Conservation (phyloP, 2,329 filamentous ascomycete genomes). For the Pezicula rhizophila region DNA sequence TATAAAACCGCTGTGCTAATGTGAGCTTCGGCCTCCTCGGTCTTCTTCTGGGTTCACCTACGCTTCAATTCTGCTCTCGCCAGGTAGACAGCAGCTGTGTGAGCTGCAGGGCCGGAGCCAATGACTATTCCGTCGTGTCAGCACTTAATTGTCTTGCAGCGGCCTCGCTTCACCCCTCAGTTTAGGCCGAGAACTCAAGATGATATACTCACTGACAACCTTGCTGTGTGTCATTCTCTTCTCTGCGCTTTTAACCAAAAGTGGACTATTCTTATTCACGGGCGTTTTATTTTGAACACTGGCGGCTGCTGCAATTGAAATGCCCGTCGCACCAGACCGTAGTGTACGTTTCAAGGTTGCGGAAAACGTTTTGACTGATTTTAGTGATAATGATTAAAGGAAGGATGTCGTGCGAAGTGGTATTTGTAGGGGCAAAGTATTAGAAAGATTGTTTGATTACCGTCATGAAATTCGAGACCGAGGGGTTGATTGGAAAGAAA, state of each 20-base stretch:
- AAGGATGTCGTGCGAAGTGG: background rate
- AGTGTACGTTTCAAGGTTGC: constrained; percentile 71
- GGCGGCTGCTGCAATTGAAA: constrained; percentile 66
- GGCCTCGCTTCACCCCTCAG: background rate
- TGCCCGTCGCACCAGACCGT: constrained; percentile 65
- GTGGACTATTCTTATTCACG: constrained; percentile 19
- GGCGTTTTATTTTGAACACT: constrained; percentile 54
- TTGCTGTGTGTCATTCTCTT: constrained; percentile 77
- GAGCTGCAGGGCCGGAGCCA: constrained; percentile 93
- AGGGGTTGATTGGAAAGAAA: constrained; percentile 27
- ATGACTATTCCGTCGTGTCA: constrained; percentile 47
- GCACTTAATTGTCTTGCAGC: constrained; percentile 1
- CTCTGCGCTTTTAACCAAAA: constrained; percentile 25
- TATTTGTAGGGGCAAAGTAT: background rate
- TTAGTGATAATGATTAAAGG: background rate
- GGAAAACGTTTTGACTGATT: constrained; percentile 84
- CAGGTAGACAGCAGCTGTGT: constrained; percentile 95
- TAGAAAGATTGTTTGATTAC: background rate
- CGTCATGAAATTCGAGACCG: background rate
- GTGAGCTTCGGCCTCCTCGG: background rate
- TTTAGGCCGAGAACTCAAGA: constrained; percentile 5
- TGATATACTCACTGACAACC: constrained; percentile 67
- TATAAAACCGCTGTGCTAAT: constrained; percentile 66
- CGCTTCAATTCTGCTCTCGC: constrained; percentile 87
- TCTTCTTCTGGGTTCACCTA: constrained; percentile 35